These are phyloP conservation scores for Backusella sp. DNA, from an alignment of 192 early-diverging fungal genomes.

Conservation along the genomic window DNA sequence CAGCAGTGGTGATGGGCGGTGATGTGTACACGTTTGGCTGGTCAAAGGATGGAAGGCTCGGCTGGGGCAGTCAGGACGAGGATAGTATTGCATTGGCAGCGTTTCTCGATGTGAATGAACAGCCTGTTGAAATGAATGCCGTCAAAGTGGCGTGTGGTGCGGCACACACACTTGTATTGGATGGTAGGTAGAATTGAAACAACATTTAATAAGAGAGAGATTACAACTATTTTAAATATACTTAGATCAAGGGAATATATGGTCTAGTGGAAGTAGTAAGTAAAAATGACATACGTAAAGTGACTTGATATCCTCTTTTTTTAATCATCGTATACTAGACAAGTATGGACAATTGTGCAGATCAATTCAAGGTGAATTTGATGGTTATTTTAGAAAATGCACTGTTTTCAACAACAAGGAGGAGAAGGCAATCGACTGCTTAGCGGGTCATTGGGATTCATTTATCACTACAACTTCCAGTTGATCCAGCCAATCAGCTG, in stretches of 20 bases:
- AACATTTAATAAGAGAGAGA: not conserved
- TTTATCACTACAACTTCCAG: not conserved
- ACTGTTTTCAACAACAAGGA: not conserved
- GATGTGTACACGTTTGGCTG: slow-evolving; percentile 24
- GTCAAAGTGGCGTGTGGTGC: slow-evolving; percentile 12
- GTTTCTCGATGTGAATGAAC: not conserved
- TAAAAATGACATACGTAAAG: not conserved
- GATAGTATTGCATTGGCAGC: not conserved
- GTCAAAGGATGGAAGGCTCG: slow-evolving; percentile 14
- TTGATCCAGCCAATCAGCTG: not conserved
- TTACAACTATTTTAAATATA: no score
- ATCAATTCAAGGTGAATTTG: not conserved
- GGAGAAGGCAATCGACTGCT: not conserved
- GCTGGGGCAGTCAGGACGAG: not conserved
- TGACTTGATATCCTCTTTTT: not conserved
- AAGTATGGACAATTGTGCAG: slow-evolving; percentile 10
- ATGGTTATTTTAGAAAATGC: slow-evolving; percentile 4
- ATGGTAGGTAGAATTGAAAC: not conserved
- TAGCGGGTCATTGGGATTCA: slow-evolving; percentile 7
- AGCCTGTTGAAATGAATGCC: not conserved
- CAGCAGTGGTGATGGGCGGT: not conserved
- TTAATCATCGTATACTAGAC: not conserved
- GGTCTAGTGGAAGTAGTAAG: slow-evolving; percentile 20
- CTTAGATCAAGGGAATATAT: not conserved
- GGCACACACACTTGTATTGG: slow-evolving; percentile 13